Conservation (phyloP, 495 filamentous ascomycete species). For the Poronia punctata region DNA sequence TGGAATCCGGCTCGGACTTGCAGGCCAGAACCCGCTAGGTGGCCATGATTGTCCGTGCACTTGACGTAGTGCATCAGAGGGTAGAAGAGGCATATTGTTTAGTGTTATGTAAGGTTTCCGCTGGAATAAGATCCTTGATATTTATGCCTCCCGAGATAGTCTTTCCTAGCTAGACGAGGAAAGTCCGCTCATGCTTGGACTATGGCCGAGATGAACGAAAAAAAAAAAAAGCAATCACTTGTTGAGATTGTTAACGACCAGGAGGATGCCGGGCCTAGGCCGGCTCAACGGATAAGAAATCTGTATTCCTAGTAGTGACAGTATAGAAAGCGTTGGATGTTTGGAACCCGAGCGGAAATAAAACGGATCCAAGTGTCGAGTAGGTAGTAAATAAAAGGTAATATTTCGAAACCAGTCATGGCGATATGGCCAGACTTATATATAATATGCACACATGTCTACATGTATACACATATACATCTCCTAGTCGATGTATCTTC, state of each 20-base stretch:
- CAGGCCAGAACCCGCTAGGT: slow-evolving; percentile 20
- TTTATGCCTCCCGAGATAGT: background rate
- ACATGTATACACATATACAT: too few relatives aligned
- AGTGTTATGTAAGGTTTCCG: slow-evolving; percentile 5
- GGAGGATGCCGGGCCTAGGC: slow-evolving; percentile 20
- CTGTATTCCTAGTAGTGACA: slow-evolving; percentile 7
- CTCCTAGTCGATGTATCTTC: too few relatives aligned
- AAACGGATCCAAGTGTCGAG: background rate
- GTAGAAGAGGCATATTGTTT: slow-evolving; percentile 20
- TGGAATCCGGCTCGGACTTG: slow-evolving; percentile 27
- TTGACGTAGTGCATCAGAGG: slow-evolving; percentile 9
- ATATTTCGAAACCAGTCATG: too few relatives aligned
- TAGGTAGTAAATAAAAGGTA: background rate
- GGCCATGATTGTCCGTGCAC: slow-evolving; percentile 18
- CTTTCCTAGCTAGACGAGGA: slow-evolving; percentile 1
- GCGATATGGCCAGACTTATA: slow-evolving; percentile 13
- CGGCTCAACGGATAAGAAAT: slow-evolving; percentile 20
- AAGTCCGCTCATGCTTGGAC: background rate
- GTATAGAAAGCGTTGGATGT: slow-evolving; percentile 11
- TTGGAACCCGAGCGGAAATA: slow-evolving; percentile 14
- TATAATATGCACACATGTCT: slow-evolving; percentile 19
- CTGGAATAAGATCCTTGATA: slow-evolving; percentile 5
- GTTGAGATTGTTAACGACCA: slow-evolving; percentile 9
- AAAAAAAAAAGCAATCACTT: slow-evolving; percentile 8
- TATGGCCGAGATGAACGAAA: slow-evolving; percentile 7